Conservation (phyloP, 2,329 filamentous ascomycete genomes). For the Monosporascus sp. region DNA sequence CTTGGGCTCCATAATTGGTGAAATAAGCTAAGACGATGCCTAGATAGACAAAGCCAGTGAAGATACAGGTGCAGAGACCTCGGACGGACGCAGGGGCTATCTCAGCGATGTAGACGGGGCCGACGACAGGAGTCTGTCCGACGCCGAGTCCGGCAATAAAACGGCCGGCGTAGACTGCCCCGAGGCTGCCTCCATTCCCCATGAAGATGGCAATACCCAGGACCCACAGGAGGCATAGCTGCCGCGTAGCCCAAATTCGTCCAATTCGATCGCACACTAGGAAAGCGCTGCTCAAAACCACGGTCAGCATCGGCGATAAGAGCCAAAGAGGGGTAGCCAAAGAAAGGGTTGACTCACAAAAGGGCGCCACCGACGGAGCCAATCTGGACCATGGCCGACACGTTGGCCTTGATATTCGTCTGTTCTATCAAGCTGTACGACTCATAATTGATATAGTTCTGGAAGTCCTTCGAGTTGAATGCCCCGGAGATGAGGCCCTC, state of each 20-base stretch:
- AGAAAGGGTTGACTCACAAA: conserved; percentile 37
- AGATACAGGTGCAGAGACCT: conserved; percentile 46
- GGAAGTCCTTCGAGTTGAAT: conserved; percentile 62
- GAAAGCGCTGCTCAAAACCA: conserved; percentile 41
- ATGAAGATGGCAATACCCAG: conserved; percentile 55
- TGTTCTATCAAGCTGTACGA: conserved; percentile 46
- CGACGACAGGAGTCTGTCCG: conserved; percentile 26
- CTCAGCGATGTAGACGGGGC: neutral
- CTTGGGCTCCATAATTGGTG: conserved; percentile 56
- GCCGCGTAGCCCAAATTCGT: conserved; percentile 57
- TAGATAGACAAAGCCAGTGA: conserved; percentile 67
- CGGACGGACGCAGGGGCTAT: neutral
- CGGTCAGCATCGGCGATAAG: neutral
- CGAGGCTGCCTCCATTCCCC: conserved; percentile 46
- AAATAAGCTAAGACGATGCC: conserved; percentile 79
- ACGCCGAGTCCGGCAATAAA: conserved; percentile 37
- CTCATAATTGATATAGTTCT: conserved; percentile 51
- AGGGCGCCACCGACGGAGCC: conserved; percentile 68
- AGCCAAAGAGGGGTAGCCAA: conserved; percentile 18
- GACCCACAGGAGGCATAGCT: conserved; percentile 53
- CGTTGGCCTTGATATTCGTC: conserved; percentile 69
- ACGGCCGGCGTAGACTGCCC: conserved; percentile 48
- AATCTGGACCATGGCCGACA: conserved; percentile 77
- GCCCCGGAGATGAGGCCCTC: conserved; percentile 73
- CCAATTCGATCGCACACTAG: conserved; percentile 55